phyloP scores from a whole-genome alignment of 306 rosid species.

The Herpetospermum pedunculosum region DNA sequence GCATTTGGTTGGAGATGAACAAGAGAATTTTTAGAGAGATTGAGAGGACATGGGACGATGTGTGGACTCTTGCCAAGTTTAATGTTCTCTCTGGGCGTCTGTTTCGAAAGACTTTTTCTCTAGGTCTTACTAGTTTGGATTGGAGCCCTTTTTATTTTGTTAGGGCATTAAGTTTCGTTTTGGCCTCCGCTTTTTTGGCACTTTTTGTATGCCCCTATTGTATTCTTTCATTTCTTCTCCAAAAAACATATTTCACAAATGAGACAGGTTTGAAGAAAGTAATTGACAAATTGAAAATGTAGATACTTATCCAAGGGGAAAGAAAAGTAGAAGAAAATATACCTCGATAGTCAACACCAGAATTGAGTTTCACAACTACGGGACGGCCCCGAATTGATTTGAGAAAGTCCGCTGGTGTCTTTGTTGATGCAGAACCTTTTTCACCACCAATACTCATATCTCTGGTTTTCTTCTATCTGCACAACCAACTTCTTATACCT shows the following conservation, averaged over 20 bases:
- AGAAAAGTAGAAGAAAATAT: not conserved
- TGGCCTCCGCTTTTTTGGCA: not conserved
- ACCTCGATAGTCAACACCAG: slow-evolving; percentile 95
- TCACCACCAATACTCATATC: slow-evolving; percentile 56
- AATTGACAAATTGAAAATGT: not conserved
- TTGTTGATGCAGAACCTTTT: slow-evolving; percentile 49
- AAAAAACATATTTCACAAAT: not conserved
- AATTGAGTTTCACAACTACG: slow-evolving; percentile 82
- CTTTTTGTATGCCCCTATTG: not conserved
- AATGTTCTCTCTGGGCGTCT: not conserved
- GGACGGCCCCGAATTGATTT: slow-evolving; percentile 92
- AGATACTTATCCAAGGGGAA: not conserved
- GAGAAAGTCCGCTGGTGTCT: slow-evolving; percentile 87
- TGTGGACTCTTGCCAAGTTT: not conserved
- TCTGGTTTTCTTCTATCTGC: not conserved
- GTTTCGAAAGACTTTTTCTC: not conserved
- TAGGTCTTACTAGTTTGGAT: not conserved
- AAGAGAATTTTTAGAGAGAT: not conserved
- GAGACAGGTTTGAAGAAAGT: not conserved
- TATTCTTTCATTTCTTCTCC: not conserved
- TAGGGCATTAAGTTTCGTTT: not conserved
- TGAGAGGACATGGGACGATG: not conserved
- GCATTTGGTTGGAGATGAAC: not conserved
- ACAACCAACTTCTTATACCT: slow-evolving; percentile 1
- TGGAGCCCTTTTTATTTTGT: not conserved